These are phyloP conservation scores for Saccharomycopsis selenospora DNA, from an alignment of 805 yeast species.

Conservation along the genomic window DNA sequence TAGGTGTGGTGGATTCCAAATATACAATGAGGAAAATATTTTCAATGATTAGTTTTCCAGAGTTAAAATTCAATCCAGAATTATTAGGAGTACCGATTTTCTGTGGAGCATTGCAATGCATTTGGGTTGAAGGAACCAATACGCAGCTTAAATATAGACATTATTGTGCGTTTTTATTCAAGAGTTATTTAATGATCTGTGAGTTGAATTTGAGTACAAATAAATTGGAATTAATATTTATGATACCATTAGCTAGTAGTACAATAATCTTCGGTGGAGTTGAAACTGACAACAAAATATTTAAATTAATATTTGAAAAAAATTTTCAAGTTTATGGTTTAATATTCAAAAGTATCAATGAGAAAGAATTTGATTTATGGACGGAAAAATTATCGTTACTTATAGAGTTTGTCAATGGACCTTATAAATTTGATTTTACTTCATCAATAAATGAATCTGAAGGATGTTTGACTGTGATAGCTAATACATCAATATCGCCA, in stretches of 20 bases:
- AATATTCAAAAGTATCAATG: slow-evolving; percentile 30
- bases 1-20: not conserved
- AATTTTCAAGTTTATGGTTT: slow-evolving; percentile 38
- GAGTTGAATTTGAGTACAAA: slow-evolving; percentile 24
- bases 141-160: slow-evolving; percentile 18
- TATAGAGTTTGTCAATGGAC: slow-evolving; percentile 29
- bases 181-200: slow-evolving; percentile 42
- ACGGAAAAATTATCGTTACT: slow-evolving; percentile 28
- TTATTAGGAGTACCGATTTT: slow-evolving; percentile 41
- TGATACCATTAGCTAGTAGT: slow-evolving; percentile 40
- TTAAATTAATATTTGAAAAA: slow-evolving; percentile 44
- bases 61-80: slow-evolving; percentile 32
- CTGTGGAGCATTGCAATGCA: slow-evolving; percentile 35
- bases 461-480: not conserved
- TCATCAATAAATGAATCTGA: slow-evolving; percentile 1
- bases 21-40: not conserved
- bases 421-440: slow-evolving; percentile 27
- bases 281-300: slow-evolving; percentile 26
- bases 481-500: not conserved
- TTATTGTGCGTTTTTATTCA: slow-evolving; percentile 39
- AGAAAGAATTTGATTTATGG: slow-evolving; percentile 39
- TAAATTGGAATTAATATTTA: slow-evolving; percentile 34
- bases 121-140: slow-evolving; percentile 32
- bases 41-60: not conserved
- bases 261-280: slow-evolving; percentile 24